Conservation (phyloP, 192 early-diverging fungal species). For the Pilobolus umbonatus region DNA sequence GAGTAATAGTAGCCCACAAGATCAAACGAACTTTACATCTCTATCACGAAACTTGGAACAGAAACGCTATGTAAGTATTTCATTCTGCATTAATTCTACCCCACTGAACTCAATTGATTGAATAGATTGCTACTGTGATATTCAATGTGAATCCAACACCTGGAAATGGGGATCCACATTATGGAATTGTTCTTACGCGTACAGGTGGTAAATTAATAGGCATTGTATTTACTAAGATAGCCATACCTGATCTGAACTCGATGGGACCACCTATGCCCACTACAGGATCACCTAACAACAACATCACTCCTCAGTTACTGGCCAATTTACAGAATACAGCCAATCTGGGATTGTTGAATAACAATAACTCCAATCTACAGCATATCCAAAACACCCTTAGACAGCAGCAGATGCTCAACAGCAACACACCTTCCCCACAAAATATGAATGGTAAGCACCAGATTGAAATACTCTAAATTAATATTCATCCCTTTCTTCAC, state of each 20-base stretch:
- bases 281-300: neutral
- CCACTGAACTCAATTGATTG: neutral
- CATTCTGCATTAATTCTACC: neutral
- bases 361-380: slow-evolving; percentile 17
- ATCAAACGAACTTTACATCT: slow-evolving; percentile 26
- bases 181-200: slow-evolving; percentile 32
- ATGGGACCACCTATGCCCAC: neutral
- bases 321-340: slow-evolving; percentile 17
- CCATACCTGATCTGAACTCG: slow-evolving; percentile 30
- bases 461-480: neutral
- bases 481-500: neutral
- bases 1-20: slow-evolving; percentile 20
- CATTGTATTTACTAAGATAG: slow-evolving; percentile 28
- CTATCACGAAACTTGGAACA: slow-evolving; percentile 33
- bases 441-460: slow-evolving; percentile 19
- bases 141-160: slow-evolving; percentile 22
- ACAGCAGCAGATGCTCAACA: slow-evolving; percentile 22
- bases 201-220: slow-evolving; percentile 32
- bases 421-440: neutral
- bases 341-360: slow-evolving; percentile 14
- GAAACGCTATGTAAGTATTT: slow-evolving; percentile 29
- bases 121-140: slow-evolving; percentile 33
- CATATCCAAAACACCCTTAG: slow-evolving; percentile 15
- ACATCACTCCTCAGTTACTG: neutral
- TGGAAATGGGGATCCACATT: slow-evolving; percentile 1